phyloP scores from a whole-genome alignment of 208 protist genomes.

The Leptomonas seymouri region DNA sequence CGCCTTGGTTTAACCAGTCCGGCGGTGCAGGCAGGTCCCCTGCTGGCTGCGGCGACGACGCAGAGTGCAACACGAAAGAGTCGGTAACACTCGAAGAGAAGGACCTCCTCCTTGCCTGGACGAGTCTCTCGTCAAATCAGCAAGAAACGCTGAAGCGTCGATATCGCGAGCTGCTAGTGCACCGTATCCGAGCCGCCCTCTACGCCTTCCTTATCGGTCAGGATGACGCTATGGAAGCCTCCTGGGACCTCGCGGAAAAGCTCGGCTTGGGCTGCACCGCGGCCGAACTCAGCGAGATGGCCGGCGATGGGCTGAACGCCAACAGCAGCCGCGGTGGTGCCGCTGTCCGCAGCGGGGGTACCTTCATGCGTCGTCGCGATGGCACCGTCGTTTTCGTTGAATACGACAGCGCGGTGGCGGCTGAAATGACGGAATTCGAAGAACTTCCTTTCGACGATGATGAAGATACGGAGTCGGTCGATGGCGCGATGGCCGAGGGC shows the following conservation, averaged over 20 bases:
- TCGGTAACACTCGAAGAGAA: constrained; percentile 6
- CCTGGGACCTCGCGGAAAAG: constrained; percentile 25
- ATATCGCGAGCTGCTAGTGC: constrained; percentile 29
- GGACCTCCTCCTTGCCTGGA: constrained; percentile 28
- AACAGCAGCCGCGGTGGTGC: not conserved
- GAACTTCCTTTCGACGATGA: constrained; percentile 13
- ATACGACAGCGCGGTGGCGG: not conserved
- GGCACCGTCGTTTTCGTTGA: constrained; percentile 27
- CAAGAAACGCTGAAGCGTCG: constrained; percentile 24
- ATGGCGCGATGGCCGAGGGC: not conserved
- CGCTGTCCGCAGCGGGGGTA: not conserved
- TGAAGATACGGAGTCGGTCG: not conserved
- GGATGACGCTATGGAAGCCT: constrained; percentile 6
- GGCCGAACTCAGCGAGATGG: not conserved
- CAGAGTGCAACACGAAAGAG: not conserved
- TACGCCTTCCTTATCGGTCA: constrained; percentile 19
- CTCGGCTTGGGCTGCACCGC: constrained; percentile 5
- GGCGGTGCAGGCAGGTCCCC: not conserved
- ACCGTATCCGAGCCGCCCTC: constrained; percentile 27
- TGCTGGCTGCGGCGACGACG: not conserved
- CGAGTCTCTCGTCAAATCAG: constrained; percentile 6
- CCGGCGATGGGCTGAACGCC: not conserved
- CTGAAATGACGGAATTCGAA: not conserved
- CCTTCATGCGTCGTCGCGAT: constrained; percentile 26
- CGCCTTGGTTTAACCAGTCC: constrained; percentile 1